Conservation (phyloP, 208 protist species). For the Balamuthia mandrillaris region DNA sequence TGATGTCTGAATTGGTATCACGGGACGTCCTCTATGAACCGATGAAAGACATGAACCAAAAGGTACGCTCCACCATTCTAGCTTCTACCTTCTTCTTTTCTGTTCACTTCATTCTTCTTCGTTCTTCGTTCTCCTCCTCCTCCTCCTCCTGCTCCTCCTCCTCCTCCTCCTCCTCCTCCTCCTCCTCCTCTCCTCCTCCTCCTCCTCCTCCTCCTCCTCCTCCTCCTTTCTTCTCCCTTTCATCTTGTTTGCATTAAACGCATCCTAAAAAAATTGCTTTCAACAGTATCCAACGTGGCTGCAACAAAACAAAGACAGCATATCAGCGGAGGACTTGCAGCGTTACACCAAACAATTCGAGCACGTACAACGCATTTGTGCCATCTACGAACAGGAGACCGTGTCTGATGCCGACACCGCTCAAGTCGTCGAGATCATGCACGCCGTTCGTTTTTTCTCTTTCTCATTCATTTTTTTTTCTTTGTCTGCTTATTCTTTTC, state of each 20-base stretch:
- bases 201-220: background rate
- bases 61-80: background rate
- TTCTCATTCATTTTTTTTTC: background rate
- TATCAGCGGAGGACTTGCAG: background rate
- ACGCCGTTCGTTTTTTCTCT: background rate
- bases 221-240: background rate
- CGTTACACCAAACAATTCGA: constrained; percentile 16
- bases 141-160: too few relatives aligned
- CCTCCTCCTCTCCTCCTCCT: background rate
- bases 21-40: constrained; percentile 41
- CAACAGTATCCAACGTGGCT: constrained; percentile 33
- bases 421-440: constrained; percentile 33
- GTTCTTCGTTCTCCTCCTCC: background rate
- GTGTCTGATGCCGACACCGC: background rate
- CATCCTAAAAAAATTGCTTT: background rate
- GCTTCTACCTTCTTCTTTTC: background rate
- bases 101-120: background rate
- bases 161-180: background rate
- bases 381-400: background rate
- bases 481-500: background rate
- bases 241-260: background rate
- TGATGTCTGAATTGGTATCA: constrained; percentile 16
- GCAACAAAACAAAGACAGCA: constrained; percentile 13
- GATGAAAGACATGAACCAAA: constrained; percentile 37
- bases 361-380: background rate